Evolutionary conservation across 345 rosid species (phyloP), one percentile per base, ranked within the genome.

Genomic region (Boechera retrofracta): DNA sequence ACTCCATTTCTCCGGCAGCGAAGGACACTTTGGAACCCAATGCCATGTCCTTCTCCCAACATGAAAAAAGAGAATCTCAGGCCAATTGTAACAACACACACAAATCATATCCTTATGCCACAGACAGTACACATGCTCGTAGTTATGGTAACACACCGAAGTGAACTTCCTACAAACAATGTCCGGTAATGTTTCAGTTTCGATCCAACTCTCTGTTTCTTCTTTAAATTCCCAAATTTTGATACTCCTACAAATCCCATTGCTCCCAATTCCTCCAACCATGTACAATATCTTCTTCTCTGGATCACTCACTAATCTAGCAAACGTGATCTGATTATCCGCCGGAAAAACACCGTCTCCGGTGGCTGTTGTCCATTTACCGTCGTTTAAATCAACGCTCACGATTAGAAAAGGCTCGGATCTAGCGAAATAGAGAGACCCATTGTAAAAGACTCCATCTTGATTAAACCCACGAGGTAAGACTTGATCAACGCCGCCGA

Each of bases 1-100:
- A 76, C 97, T 89, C 91, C 93, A 92, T 69, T 88, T 87, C 58
- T 94, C 91, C 12, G 97, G 93, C 77, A 94, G 74, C 6, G 93
- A 85, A 67, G 98, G 97, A 79, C 88, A 90, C 51, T 83, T 90
- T 5, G 91, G 95, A 57, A 92, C 75, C 97, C 98, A 94, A 63
- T 92, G 97, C 98, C 98, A 92, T 2, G 91, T 90, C 80, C 84
- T 83, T 71, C 87, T 83, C 1, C 89, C 81, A 21, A 88, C 80
- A 86, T 80, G 88, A 69, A 75, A 94, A 57, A 87, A 94, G 73
- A 94, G 74, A 66, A 94, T 85, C 90, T 94, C 98, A 6, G 98
- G 97, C 98, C 98, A 94, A 4, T 89, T 89, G 21, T 92, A 88
- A 82, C 98, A 94, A 89, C 93, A 92, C 15, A 92, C 77, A 69